These are phyloP conservation scores for Pythium brachiatum DNA, from an alignment of 352 stramenopile species.

Conservation along the genomic window DNA sequence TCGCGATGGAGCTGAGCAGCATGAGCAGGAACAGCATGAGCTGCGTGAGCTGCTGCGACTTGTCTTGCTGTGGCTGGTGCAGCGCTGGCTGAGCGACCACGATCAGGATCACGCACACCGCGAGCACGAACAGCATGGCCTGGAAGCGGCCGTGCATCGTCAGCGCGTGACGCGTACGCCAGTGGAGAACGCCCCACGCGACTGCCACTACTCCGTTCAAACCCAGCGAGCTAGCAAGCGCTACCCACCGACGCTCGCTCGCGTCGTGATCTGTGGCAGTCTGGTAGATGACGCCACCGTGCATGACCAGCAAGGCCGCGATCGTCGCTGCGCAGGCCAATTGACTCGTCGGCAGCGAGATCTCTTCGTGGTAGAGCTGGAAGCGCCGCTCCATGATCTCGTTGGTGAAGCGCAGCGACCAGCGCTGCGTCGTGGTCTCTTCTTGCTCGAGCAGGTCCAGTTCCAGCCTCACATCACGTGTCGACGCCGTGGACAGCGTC, in stretches of 20 bases:
- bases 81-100: constrained; percentile 37
- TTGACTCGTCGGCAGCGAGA: constrained; percentile 34
- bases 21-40: constrained; percentile 56
- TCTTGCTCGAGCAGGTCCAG: constrained; percentile 49
- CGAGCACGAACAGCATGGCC: constrained; percentile 29
- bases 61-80: constrained; percentile 10
- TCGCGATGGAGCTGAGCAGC: constrained; percentile 42
- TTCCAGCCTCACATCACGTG: constrained; percentile 42
- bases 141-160: constrained; percentile 38
- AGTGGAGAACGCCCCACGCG: constrained; percentile 25
- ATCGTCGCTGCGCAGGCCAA: constrained; percentile 36
- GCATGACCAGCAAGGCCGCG: constrained; percentile 33
- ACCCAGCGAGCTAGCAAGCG: constrained; percentile 27
- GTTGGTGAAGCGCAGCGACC: constrained; percentile 50
- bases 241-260: constrained; percentile 21
- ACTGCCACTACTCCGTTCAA: constrained; percentile 7
- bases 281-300: constrained; percentile 35
- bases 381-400: constrained; percentile 48
- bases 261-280: neutral
- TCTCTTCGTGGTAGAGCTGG: constrained; percentile 60
- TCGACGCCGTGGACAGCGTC: constrained; percentile 47
- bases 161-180: constrained; percentile 14
- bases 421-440: constrained; percentile 36
- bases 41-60: constrained; percentile 38
- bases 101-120: constrained; percentile 34